These are phyloP conservation scores for Penicillium oxalicum DNA, from an alignment of 2,329 filamentous ascomycete genomes.

Conservation along the genomic window DNA sequence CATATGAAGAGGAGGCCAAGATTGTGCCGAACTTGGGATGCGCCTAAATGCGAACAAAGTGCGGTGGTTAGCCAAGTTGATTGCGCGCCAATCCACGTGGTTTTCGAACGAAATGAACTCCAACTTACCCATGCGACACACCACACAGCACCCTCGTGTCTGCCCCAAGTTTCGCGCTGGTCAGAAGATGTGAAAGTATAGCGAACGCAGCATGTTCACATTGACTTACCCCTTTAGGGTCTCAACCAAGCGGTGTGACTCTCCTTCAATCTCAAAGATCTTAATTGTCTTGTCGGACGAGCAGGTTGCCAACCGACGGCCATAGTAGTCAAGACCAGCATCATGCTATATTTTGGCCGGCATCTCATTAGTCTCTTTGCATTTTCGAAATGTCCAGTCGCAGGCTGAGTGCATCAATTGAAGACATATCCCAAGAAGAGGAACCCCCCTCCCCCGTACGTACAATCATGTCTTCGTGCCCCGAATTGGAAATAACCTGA, in stretches of 20 bases:
- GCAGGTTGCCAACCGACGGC: slow-evolving; percentile 89
- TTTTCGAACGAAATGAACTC: neutral
- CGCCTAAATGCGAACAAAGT: slow-evolving; percentile 45
- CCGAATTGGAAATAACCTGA: slow-evolving; percentile 76
- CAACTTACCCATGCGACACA: slow-evolving; percentile 75
- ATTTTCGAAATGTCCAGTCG: neutral
- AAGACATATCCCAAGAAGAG: slow-evolving; percentile 1
- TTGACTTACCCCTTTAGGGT: slow-evolving; percentile 77
- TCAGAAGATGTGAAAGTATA: too few species aligned
- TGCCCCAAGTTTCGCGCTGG: slow-evolving; percentile 33
- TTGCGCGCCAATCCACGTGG: neutral
- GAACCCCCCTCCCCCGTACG: slow-evolving; percentile 34
- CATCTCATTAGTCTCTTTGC: slow-evolving; percentile 3
- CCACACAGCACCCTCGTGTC: slow-evolving; percentile 97
- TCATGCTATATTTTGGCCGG: slow-evolving; percentile 61
- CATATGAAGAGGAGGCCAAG: slow-evolving; percentile 88
- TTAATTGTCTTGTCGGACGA: slow-evolving; percentile 98
- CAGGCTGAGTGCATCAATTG: slow-evolving; percentile 6
- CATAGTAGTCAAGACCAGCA: slow-evolving; percentile 97
- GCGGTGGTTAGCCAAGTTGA: slow-evolving; percentile 8
- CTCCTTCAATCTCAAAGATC: slow-evolving; percentile 96
- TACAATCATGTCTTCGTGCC: slow-evolving; percentile 99
- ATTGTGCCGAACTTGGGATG: slow-evolving; percentile 99
- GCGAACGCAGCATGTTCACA: neutral
- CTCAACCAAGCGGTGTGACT: slow-evolving; percentile 81